Conservation (phyloP, 2,329 filamentous ascomycete species). For the Tolypocladium capitatum region DNA sequence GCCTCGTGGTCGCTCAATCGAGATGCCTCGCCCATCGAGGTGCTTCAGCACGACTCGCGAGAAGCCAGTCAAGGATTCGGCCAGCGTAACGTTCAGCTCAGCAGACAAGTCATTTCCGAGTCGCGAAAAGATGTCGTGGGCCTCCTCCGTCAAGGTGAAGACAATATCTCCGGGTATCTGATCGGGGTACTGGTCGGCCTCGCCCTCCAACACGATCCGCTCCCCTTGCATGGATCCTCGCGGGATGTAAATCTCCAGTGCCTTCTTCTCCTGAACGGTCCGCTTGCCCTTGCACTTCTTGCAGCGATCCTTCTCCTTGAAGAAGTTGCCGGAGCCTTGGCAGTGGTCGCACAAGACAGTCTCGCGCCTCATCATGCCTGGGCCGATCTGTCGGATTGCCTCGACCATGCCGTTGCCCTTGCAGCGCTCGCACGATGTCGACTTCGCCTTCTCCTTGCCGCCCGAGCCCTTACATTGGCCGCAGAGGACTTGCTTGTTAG, state of each 20-base stretch:
- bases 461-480: conserved; percentile 75
- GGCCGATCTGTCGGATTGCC: conserved; percentile 70
- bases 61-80: conserved; percentile 79
- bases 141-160: conserved; percentile 72
- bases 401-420: conserved; percentile 67
- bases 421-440: conserved; percentile 71
- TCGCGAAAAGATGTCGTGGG: conserved; percentile 70
- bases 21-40: conserved; percentile 83
- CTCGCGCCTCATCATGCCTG: conserved; percentile 72
- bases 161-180: conserved; percentile 87
- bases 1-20: conserved; percentile 65
- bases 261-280: conserved; percentile 79
- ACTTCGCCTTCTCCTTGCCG: conserved; percentile 83
- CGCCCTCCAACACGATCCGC: conserved; percentile 77
- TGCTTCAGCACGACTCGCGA: conserved; percentile 82
- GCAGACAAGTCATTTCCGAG: conserved; percentile 76
- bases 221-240: conserved; percentile 78
- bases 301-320: conserved; percentile 93
- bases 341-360: conserved; percentile 72
- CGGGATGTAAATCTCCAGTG: conserved; percentile 91
- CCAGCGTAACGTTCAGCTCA: conserved; percentile 65
- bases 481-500: conserved; percentile 88
- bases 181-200: conserved; percentile 85
- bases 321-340: conserved; percentile 71
- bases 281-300: conserved; percentile 97